Base-by-base conservation (phyloP, 2,329 filamentous ascomycete species). In the Fusarium sp. region DNA sequence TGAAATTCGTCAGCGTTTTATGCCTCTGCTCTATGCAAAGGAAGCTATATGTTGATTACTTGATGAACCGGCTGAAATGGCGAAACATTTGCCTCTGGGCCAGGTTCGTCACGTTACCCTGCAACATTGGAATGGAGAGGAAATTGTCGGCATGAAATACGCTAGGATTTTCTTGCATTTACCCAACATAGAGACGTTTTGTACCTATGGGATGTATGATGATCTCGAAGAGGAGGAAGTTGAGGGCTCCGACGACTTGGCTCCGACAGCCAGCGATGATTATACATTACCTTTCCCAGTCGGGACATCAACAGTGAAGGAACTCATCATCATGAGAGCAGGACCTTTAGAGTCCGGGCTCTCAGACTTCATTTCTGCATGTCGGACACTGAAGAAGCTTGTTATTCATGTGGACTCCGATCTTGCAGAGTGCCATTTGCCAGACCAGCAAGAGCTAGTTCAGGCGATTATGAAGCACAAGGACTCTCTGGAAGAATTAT, bases 61-160 rank as follows among this genome's bases (percentile, higher is more conserved):
- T 15, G 26, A 17, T 7, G 23, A 14, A 1, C 15, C n/a, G 2
- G 15, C 18, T 8, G 37, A 33, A 13, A 3, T 18, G 11, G 30
- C 4, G 26, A 1, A n/a, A 4, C 17, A 33, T 0, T 5, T 35
- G 4, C 23, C 41, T 1, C 4, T 56, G 2, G 4, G 32, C 6
- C 30, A 11, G 4, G 2, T 56, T 6, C 23, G 53, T 27, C 53
- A 56, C 26, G 20, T 56, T 7, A 26, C 14, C 2, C 10, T 48
- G 4, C 40, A 46, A 17, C 9, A 23, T 3, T 35, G 20, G 20
- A 26, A 35, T 4, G 27, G 10, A 3, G 13, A 45, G 20, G 3
- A 15, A 6, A 2, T 14, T 5, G 15, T 30, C 23, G 17, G 7
- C 11, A 56, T 56, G 53, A 14, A 18, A 3, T 56, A 18, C 4